Evolutionary conservation across 352 stramenopile genomes (phyloP).

Genomic region (Plasmopara muralis): DNA sequence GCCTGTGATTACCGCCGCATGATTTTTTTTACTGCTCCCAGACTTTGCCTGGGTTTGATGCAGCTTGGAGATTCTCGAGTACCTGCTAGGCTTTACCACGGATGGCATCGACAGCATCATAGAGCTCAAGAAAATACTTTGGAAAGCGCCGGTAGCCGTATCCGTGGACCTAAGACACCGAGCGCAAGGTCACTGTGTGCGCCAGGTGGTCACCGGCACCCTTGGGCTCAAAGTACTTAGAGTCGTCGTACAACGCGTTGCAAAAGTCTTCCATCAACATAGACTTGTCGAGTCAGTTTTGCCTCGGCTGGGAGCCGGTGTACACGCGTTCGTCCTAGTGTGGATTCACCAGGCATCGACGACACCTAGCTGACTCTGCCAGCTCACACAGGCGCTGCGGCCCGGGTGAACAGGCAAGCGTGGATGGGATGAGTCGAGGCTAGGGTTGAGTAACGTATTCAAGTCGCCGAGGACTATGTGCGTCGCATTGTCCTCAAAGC

Average conservation of each 20-base stretch:
- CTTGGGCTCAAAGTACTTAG: not conserved
- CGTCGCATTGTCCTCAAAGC: not conserved
- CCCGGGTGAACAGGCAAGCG: not conserved
- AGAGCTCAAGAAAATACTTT: not conserved
- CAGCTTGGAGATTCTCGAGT: not conserved
- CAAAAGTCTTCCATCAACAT: not conserved
- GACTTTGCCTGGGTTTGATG: not conserved
- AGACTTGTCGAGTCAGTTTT: not conserved
- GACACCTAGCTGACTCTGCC: too few species aligned
- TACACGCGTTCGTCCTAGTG: not conserved
- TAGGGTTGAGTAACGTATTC: not conserved
- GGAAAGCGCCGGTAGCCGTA: not conserved
- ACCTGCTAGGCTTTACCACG: not conserved
- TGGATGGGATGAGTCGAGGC: not conserved
- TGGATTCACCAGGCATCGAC: not conserved
- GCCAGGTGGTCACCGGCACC: not conserved
- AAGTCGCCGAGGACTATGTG: not conserved
- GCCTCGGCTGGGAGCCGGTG: not conserved
- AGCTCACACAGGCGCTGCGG: not conserved
- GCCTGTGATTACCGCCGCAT: not conserved
- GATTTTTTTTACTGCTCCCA: not conserved
- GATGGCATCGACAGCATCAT: not conserved
- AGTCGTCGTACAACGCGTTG: slow-evolving; percentile 1
- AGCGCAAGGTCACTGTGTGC: not conserved
- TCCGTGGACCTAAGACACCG: not conserved